A percentile compares a stretch with the other conserved stretches of the same genome.
These are phyloP conservation scores for Ganoderma multipileum DNA, from an alignment of 1,284 basidiomycete genomes.

Conservation along the genomic window DNA sequence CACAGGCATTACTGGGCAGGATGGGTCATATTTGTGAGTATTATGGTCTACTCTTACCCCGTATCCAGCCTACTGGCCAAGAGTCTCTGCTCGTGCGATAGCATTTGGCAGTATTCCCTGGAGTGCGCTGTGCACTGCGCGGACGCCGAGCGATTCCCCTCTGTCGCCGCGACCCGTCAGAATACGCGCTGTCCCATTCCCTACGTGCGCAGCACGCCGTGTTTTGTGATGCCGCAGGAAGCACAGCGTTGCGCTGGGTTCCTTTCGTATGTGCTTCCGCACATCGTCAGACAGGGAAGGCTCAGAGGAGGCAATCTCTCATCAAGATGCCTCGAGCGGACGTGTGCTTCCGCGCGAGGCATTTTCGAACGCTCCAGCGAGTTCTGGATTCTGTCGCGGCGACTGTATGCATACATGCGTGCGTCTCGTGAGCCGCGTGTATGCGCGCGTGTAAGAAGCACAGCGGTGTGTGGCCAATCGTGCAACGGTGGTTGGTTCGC, in stretches of 20 bases:
- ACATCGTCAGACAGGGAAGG: neutral
- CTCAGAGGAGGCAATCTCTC: neutral
- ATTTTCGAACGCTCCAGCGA: neutral
- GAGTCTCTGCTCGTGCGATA: neutral
- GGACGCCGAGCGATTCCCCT: neutral
- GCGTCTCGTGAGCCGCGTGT: neutral
- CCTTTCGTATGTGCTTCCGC: neutral
- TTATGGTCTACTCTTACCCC: neutral
- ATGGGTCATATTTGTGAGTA: constrained; percentile 86
- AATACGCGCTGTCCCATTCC: neutral
- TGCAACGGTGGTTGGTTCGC: neutral
- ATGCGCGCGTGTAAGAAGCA: neutral
- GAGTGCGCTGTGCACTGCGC: neutral
- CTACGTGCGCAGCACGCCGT: neutral
- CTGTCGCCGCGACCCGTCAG: neutral
- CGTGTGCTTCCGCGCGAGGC: neutral
- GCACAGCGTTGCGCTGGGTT: neutral
- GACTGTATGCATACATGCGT: neutral
- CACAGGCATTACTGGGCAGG: constrained; percentile 90
- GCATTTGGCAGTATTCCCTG: neutral
- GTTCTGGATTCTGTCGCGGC: neutral
- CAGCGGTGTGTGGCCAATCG: neutral
- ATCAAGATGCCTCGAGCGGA: neutral
- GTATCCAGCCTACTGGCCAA: neutral
- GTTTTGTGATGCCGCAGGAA: neutral